These are phyloP conservation scores for Dicorynia guianensis DNA, from an alignment of 306 rosid genomes.

Conservation along the genomic window DNA sequence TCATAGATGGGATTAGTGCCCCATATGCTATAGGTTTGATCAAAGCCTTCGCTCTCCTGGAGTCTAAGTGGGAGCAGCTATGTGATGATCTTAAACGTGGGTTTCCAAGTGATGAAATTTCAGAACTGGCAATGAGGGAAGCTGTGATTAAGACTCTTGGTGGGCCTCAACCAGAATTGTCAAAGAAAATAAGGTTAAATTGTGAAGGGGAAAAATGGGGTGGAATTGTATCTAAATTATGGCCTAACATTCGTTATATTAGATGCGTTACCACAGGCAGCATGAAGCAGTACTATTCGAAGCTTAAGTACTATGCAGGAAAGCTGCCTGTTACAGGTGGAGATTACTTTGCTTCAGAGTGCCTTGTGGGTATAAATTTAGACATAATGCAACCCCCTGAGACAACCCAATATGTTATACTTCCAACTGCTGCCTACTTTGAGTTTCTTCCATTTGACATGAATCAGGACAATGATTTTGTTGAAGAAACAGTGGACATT, in stretches of 20 bases:
- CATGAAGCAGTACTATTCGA: slow-evolving; percentile 63
- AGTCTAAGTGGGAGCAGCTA: slow-evolving; percentile 68
- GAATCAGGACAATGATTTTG: slow-evolving; percentile 39
- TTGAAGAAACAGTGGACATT: slow-evolving; percentile 55
- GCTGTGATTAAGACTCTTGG: slow-evolving; percentile 55
- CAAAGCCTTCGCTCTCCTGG: slow-evolving; percentile 46
- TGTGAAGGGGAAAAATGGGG: slow-evolving; percentile 55
- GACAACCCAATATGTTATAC: slow-evolving; percentile 55
- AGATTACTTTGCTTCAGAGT: slow-evolving; percentile 71
- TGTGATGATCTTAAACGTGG: slow-evolving; percentile 65
- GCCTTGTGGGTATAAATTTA: slow-evolving; percentile 66
- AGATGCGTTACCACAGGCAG: slow-evolving; percentile 69
- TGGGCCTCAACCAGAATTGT: slow-evolving; percentile 62
- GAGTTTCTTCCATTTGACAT: slow-evolving; percentile 76
- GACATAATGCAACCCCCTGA: slow-evolving; percentile 63
- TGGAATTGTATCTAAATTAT: slow-evolving; percentile 59
- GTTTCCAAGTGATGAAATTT: slow-evolving; percentile 51
- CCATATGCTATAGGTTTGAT: slow-evolving; percentile 68
- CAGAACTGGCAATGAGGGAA: slow-evolving; percentile 54
- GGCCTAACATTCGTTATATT: slow-evolving; percentile 64
- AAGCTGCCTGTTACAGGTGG: slow-evolving; percentile 65
- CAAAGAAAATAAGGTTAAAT: slow-evolving; percentile 50
- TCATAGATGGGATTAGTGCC: slow-evolving; percentile 55
- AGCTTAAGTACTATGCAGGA: slow-evolving; percentile 66
- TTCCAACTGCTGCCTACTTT: slow-evolving; percentile 74